Conservation (phyloP, 495 filamentous ascomycete genomes). For the Rusavskia elegans region DNA sequence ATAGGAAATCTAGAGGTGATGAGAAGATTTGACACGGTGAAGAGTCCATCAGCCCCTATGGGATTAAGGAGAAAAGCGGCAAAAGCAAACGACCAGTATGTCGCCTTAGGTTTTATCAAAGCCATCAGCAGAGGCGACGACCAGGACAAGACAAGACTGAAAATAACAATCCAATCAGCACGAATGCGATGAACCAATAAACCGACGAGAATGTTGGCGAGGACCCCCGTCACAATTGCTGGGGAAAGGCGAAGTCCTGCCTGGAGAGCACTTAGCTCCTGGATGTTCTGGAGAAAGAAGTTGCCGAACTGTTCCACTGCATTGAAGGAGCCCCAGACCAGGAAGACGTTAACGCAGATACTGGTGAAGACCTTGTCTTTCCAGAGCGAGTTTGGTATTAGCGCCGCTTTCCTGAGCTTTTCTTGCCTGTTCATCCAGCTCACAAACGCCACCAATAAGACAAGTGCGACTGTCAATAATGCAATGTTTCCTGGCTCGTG, state of each 20-base stretch:
- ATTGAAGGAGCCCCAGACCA: constrained; percentile 32
- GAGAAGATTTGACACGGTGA: constrained; percentile 40
- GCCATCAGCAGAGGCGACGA: constrained; percentile 39
- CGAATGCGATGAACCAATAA: constrained; percentile 36
- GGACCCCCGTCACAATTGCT: constrained; percentile 31
- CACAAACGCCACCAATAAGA: constrained; percentile 28
- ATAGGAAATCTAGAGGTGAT: constrained; percentile 41
- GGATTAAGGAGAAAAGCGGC: constrained; percentile 32
- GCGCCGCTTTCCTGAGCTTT: constrained; percentile 21
- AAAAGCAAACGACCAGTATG: constrained; percentile 44
- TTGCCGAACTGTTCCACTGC: constrained; percentile 31
- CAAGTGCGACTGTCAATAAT: constrained; percentile 21
- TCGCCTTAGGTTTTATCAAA: constrained; percentile 23
- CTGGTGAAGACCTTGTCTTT: constrained; percentile 30
- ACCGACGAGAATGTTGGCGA: constrained; percentile 38
- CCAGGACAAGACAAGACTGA: constrained; percentile 27
- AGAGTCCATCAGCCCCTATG: constrained; percentile 39
- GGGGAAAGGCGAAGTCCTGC: constrained; percentile 41
- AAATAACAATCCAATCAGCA: constrained; percentile 29
- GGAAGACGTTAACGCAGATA: constrained; percentile 33
- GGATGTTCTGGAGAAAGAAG: constrained; percentile 31
- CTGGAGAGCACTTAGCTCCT: constrained; percentile 24
- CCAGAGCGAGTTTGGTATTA: constrained; percentile 43
- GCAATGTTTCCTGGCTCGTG: constrained; percentile 21
- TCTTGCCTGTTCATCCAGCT: constrained; percentile 31